Percentiles rank a stretch among this genome's conserved stretches.
Evolutionary conservation across 2,329 filamentous ascomycete genomes (phyloP).

Genomic region (Emericellopsis cladophorae): DNA sequence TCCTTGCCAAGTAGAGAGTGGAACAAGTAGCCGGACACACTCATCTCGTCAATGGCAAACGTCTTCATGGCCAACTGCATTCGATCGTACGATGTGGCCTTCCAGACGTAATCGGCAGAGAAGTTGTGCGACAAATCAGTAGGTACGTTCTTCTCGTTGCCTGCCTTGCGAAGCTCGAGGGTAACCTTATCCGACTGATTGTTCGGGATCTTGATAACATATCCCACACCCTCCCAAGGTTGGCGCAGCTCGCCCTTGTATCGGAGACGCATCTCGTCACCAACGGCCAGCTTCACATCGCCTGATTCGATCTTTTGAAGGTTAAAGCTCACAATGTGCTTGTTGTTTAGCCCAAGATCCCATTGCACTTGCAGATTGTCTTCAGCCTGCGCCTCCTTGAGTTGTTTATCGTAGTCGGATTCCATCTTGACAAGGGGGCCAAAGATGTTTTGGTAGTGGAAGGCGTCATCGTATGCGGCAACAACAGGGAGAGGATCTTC

Average conservation of each 20-base stretch:
- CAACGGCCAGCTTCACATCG: constrained; percentile 94
- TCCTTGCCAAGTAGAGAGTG: constrained; percentile 93
- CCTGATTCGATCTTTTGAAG: constrained; percentile 94
- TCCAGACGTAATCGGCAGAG: constrained; percentile 98
- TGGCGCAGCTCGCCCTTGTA: constrained; percentile 90
- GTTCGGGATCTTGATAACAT: constrained; percentile 98
- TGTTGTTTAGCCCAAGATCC: constrained; percentile 94
- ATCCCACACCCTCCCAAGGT: constrained; percentile 94
- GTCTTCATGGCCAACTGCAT: constrained; percentile 99
- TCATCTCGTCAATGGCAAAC: constrained; percentile 95
- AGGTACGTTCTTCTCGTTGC: constrained; percentile 90
- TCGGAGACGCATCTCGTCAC: constrained; percentile 94
- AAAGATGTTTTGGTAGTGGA: constrained; percentile 98
- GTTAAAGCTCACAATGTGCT: constrained; percentile 89
- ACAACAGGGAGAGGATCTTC: constrained; percentile 91
- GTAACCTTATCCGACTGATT: constrained; percentile 97
- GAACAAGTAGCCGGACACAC: constrained; percentile 96
- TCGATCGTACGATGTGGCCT: constrained; percentile 95
- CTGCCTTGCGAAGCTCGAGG: constrained; percentile 84
- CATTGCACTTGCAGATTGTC: constrained; percentile 89
- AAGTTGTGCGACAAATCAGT: constrained; percentile 97
- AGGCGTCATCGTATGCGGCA: constrained; percentile 90
- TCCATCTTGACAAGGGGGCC: constrained; percentile 97
- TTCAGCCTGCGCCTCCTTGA: constrained; percentile 96
- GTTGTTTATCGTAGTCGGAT: constrained; percentile 96